A percentile compares a stretch with the other conserved stretches of the same genome.
phyloP scores from a whole-genome alignment of 805 yeast species.

The Metschnikowia gelsemii region DNA sequence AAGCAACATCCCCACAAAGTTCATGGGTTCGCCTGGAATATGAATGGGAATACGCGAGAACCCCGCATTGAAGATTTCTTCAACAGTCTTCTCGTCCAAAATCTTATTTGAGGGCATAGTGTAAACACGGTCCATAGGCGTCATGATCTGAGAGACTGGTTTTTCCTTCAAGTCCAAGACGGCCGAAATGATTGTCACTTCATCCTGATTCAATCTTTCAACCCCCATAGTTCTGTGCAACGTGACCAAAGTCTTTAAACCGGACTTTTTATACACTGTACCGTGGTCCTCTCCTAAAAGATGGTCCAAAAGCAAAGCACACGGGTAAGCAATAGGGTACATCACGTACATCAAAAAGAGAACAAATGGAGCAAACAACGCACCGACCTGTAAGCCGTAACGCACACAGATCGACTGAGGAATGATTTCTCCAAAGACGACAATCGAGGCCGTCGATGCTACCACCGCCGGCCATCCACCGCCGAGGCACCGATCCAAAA shows the following conservation, averaged over 20 bases:
- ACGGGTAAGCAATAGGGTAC: slow-evolving; percentile 93
- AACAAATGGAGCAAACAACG: slow-evolving; percentile 88
- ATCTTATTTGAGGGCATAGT: slow-evolving; percentile 82
- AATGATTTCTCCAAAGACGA: slow-evolving; percentile 92
- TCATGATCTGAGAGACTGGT: slow-evolving; percentile 83
- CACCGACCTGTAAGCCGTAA: slow-evolving; percentile 88
- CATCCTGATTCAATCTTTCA: slow-evolving; percentile 89
- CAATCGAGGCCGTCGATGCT: slow-evolving; percentile 88
- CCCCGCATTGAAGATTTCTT: slow-evolving; percentile 89
- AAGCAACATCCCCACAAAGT: slow-evolving; percentile 91
- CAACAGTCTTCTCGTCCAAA: slow-evolving; percentile 80
- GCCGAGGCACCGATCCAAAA: slow-evolving; percentile 86
- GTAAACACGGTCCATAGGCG: slow-evolving; percentile 87
- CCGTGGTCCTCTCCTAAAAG: slow-evolving; percentile 95
- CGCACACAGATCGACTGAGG: slow-evolving; percentile 94
- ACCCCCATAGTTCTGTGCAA: slow-evolving; percentile 94
- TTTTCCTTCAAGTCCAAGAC: slow-evolving; percentile 93
- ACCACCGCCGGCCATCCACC: slow-evolving; percentile 98
- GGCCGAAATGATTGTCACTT: slow-evolving; percentile 92
- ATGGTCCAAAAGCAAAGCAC: slow-evolving; percentile 75
- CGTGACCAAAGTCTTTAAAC: slow-evolving; percentile 89
- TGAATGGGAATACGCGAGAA: slow-evolving; percentile 94
- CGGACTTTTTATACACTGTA: slow-evolving; percentile 87
- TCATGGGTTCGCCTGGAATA: slow-evolving; percentile 81
- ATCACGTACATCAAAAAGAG: slow-evolving; percentile 77